phyloP scores from a whole-genome alignment of 805 yeast genomes.

The Pichia cephalocereana region DNA sequence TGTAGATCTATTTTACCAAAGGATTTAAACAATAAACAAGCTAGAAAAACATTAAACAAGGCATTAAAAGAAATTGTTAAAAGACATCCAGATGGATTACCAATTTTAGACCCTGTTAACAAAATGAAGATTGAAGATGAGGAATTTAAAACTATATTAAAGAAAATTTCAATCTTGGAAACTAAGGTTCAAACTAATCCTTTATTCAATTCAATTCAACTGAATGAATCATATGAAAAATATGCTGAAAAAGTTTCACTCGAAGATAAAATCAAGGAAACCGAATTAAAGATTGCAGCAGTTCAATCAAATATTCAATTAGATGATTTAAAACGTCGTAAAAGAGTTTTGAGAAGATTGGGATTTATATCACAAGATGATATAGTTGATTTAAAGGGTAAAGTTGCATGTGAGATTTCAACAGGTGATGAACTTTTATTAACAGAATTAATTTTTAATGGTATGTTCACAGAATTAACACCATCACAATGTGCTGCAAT shows the following conservation, averaged over 20 bases:
- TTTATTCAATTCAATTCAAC: slow-evolving; percentile 48
- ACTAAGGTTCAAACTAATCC: slow-evolving; percentile 65
- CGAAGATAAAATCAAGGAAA: slow-evolving; percentile 45
- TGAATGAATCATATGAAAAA: slow-evolving; percentile 52
- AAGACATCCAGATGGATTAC: slow-evolving; percentile 85
- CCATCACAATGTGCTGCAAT: slow-evolving; percentile 97
- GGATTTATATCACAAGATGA: slow-evolving; percentile 84
- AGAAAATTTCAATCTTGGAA: slow-evolving; percentile 78
- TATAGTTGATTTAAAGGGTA: slow-evolving; percentile 77
- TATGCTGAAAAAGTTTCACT: slow-evolving; percentile 59
- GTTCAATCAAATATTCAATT: slow-evolving; percentile 79
- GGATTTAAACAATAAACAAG: slow-evolving; percentile 51
- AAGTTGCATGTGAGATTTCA: slow-evolving; percentile 84
- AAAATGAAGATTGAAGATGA: slow-evolving; percentile 78
- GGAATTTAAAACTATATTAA: slow-evolving; percentile 60
- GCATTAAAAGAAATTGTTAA: slow-evolving; percentile 72
- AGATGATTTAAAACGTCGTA: slow-evolving; percentile 85
- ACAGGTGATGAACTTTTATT: slow-evolving; percentile 84
- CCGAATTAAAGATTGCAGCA: slow-evolving; percentile 60
- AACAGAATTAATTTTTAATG: slow-evolving; percentile 85
- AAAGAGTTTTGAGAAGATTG: slow-evolving; percentile 83
- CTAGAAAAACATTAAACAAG: slow-evolving; percentile 55
- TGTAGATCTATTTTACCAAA: slow-evolving; percentile 74
- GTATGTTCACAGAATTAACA: slow-evolving; percentile 85
- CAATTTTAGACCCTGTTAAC: slow-evolving; percentile 82